These are phyloP conservation scores for Scenedesmus sp. DNA, from an alignment of 163 green algal species.

Conservation along the genomic window DNA sequence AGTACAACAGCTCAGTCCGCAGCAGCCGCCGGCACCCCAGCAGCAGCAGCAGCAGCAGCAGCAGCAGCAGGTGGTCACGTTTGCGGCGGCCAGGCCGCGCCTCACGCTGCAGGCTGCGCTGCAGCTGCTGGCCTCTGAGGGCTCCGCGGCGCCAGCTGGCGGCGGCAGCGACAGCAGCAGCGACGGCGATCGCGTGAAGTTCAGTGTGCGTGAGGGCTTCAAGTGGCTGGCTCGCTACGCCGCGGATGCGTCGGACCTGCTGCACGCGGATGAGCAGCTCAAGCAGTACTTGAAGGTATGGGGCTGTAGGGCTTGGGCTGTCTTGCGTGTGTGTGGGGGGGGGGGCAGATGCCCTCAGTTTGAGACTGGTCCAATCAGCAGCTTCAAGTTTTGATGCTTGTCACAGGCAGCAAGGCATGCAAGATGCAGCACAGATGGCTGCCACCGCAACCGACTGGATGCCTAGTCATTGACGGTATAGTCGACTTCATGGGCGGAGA, in stretches of 20 bases:
- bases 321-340: too few species aligned
- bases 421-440: too few species aligned
- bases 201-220: not conserved
- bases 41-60: constrained; percentile 11
- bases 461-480: too few species aligned
- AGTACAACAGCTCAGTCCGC: not conserved
- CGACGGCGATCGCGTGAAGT: not conserved
- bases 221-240: not conserved
- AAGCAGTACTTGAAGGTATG: not conserved
- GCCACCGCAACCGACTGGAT: too few species aligned
- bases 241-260: not conserved
- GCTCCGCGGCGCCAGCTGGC: not conserved
- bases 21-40: not conserved
- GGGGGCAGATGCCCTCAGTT: too few species aligned
- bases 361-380: too few species aligned
- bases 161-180: not conserved
- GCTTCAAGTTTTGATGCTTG: too few species aligned
- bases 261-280: not conserved
- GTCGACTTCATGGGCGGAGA: too few species aligned
- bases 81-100: not conserved
- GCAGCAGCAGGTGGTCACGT: not conserved
- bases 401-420: too few species aligned
- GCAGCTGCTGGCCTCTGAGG: not conserved
- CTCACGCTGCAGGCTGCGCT: not conserved
- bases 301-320: not conserved